Evolutionary conservation across 2,329 filamentous ascomycete species (phyloP), one percentile per base, ranked within the genome.

Genomic region (Colletotrichum spaethianum): DNA sequence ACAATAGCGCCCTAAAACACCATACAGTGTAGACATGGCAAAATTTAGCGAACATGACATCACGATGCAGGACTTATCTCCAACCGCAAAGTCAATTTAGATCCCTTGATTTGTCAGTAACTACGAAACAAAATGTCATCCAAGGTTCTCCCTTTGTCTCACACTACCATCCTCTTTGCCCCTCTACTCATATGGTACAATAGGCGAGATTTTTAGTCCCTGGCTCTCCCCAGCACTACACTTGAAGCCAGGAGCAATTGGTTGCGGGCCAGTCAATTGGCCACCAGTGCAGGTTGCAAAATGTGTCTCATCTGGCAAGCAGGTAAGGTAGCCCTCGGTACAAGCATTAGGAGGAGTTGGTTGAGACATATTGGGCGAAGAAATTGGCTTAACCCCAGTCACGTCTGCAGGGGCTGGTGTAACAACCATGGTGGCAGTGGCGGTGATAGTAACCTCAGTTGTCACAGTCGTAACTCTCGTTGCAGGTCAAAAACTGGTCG

Each of bases 361-460:
- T 4, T 20, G 8, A 3, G 42, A 23, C 1, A 23, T 38, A 23
- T 40, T 36, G 9, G 52, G 28, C 14, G 36, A 26, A 23, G 31
- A 23, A 2, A n/a, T 18, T 5, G 28, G 26, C 3, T 9, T 52
- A 14, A 4, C 20, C 11, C 0, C 7, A 40, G 52, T 44, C 1
- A n/a, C 42, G 26, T 44, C 18, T n/a, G 33, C 23, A 18, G 36
- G 16, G 9, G 20, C 18, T 23, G 46, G 26, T 11, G 44, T 28
- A 8, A 36, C 57, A 16, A 57, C 23, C 5, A 52, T 20, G 4
- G 63, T 70, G 12, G 63, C 68, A 1, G 68, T 71, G 12, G 64
- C n/a, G 3, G 76, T 71, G 48, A 75, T 74, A 46, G 71, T 76
- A 63, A 74, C 67, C 73, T 77, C 62, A 28, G 33, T 74, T 40